Evolutionary conservation across 2,329 filamentous ascomycete species (phyloP).

Genomic region (Aspergillus pseudotamarii): DNA sequence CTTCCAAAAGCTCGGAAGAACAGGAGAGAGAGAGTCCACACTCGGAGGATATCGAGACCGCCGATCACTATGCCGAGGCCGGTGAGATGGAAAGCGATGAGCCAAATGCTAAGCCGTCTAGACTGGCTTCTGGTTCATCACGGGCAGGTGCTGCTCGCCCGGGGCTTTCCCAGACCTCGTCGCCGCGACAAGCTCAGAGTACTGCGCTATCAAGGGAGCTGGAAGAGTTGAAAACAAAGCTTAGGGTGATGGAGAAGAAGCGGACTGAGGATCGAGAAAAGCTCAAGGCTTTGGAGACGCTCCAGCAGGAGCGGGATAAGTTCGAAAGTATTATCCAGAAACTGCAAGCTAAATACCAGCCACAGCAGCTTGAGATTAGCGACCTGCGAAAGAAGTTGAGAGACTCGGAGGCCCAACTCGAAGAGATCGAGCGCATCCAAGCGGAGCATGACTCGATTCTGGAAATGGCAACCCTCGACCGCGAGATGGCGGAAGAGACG

Average conservation of each 20-base stretch:
- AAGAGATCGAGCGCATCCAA: slow-evolving; percentile 71
- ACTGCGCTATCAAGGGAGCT: slow-evolving; percentile 66
- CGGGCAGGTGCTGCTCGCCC: slow-evolving; percentile 29
- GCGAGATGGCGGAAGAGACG: slow-evolving; percentile 95
- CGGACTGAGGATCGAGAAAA: slow-evolving; percentile 82
- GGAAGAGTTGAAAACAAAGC: slow-evolving; percentile 85
- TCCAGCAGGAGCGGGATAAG: slow-evolving; percentile 61
- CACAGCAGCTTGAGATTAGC: slow-evolving; percentile 76
- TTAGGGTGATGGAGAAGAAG: slow-evolving; percentile 86
- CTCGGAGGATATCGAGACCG: slow-evolving; percentile 35
- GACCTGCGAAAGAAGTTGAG: slow-evolving; percentile 78
- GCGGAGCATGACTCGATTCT: slow-evolving; percentile 82
- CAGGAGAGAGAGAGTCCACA: slow-evolving; percentile 28
- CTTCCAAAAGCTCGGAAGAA: slow-evolving; percentile 29
- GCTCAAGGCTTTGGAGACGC: slow-evolving; percentile 73
- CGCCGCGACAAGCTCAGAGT: slow-evolving; percentile 48
- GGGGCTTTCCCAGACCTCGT: slow-evolving; percentile 32
- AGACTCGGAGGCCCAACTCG: slow-evolving; percentile 70
- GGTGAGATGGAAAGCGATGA: slow-evolving; percentile 25
- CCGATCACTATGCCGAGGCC: slow-evolving; percentile 27
- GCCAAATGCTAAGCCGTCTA: slow-evolving; percentile 23
- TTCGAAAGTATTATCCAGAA: slow-evolving; percentile 85
- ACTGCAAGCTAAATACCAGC: slow-evolving; percentile 83
- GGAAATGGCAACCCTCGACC: slow-evolving; percentile 85
- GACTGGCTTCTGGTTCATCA: slow-evolving; percentile 27